phyloP scores from a whole-genome alignment of 2,329 filamentous ascomycete genomes.

The Pseudocercospora fuligena region DNA sequence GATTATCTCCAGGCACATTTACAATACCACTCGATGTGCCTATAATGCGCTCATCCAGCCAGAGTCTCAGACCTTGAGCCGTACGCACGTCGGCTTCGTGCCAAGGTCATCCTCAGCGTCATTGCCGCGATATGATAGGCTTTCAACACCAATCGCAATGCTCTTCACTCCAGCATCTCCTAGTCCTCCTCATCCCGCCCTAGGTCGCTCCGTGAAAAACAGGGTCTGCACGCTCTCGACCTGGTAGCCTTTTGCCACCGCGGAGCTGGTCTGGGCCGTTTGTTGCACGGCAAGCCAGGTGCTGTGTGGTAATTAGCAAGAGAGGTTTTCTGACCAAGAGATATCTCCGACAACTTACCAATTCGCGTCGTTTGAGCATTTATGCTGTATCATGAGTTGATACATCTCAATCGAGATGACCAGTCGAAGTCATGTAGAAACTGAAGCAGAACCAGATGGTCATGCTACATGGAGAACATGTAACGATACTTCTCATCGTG shows the following conservation, averaged over 20 bases:
- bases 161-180: not conserved
- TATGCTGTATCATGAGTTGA: not conserved
- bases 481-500: conserved; percentile 21
- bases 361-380: not conserved
- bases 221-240: not conserved
- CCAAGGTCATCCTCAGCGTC: not conserved
- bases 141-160: not conserved
- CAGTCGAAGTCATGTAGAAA: not conserved
- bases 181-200: not conserved
- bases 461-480: not conserved
- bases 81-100: not conserved
- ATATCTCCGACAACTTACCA: not conserved
- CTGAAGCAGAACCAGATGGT: not conserved
- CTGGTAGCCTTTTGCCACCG: not conserved
- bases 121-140: not conserved
- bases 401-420: not conserved
- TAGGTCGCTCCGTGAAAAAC: not conserved
- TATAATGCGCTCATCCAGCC: not conserved
- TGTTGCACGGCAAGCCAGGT: not conserved
- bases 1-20: not conserved
- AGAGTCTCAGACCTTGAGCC: not conserved
- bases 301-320: not conserved
- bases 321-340: not conserved
- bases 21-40: not conserved
- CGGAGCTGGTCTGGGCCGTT: not conserved